Evolutionary conservation across 768 basidiomycete genomes (phyloP).

Genomic region (Phlebiopsis gigantea): DNA sequence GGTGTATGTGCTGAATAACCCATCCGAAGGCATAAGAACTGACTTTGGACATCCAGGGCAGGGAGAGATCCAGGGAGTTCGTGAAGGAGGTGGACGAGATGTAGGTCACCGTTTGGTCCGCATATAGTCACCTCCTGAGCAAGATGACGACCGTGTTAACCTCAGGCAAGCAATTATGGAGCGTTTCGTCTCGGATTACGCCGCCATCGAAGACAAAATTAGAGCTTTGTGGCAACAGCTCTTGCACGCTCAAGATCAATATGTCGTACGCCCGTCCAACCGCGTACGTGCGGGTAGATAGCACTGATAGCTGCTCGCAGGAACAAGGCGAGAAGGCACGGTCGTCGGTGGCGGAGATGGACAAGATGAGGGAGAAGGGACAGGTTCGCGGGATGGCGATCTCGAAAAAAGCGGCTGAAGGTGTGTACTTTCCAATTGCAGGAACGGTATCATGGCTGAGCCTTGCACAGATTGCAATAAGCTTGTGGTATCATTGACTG

Average conservation of each 20-base stretch:
- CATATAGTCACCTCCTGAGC: not conserved
- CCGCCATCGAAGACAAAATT: constrained; percentile 23
- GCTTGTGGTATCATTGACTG: not conserved
- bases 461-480: not conserved
- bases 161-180: constrained; percentile 20
- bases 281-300: not conserved
- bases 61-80: constrained; percentile 12
- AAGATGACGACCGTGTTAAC: not conserved
- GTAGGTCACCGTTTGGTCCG: constrained; percentile 13
- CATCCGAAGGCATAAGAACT: not conserved
- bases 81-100: constrained; percentile 14
- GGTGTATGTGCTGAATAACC: constrained; percentile 14
- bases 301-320: constrained; percentile 7
- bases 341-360: constrained; percentile 11
- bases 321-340: constrained; percentile 13
- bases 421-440: constrained; percentile 5
- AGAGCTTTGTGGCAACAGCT: constrained; percentile 21
- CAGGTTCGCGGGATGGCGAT: constrained; percentile 24
- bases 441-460: not conserved
- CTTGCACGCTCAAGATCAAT: constrained; percentile 9
- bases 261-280: constrained; percentile 8
- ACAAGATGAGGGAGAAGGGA: constrained; percentile 19
- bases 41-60: constrained; percentile 8
- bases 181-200: constrained; percentile 23
- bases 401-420: constrained; percentile 23